Evolutionary conservation across 805 yeast genomes (phyloP), one percentile per base, ranked within the genome.

Genomic region (Hyphopichia homilentoma): DNA sequence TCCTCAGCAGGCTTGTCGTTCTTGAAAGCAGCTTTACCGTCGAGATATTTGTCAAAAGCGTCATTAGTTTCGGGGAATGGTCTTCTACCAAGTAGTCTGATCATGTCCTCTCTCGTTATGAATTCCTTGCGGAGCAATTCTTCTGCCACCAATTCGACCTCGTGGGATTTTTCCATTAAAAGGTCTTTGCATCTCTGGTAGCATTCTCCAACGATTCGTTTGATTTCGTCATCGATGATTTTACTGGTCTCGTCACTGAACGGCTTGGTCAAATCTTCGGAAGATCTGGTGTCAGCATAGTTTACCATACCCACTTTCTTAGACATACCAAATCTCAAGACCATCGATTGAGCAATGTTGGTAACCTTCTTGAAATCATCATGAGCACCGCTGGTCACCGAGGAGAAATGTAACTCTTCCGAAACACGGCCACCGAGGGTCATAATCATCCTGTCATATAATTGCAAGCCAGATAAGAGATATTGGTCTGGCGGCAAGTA

Each of bases 311-410:
- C 98, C 25, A 93, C 72, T 54, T 82, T 81, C 16, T 71, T 58
- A 4, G 90, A 80, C 98, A 93, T 93, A 33, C 99, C 99, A 50
- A 87, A 74, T 41, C 80, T 77, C 27, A 90, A 75, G 16, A 94
- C 96, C 98, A 93, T 93, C 17, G 83, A 77, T 29, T 81, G 84
- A 1, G 97, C 97, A 76, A 93, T 86, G 36, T 79, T 79, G 0
- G 97, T 90, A 15, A 93, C 96, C 58, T 93, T 93, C 57, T 90
- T 86, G 69, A 93, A 89, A 59, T 93, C 99, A 52, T 93, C 96
- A 15, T 88, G 79, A 0, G 96, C 98, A 37, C 99, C 98, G 35
- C 94, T 80, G 5, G 97, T 89, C 7, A 93, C 95, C n/a, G 89
- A 78, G 13, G 77, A 73, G 53, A 93, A 93, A 55, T 90, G 88